phyloP scores from a whole-genome alignment of 371 early-diverging fungal genomes.

The Amoeboradix gromovi region DNA sequence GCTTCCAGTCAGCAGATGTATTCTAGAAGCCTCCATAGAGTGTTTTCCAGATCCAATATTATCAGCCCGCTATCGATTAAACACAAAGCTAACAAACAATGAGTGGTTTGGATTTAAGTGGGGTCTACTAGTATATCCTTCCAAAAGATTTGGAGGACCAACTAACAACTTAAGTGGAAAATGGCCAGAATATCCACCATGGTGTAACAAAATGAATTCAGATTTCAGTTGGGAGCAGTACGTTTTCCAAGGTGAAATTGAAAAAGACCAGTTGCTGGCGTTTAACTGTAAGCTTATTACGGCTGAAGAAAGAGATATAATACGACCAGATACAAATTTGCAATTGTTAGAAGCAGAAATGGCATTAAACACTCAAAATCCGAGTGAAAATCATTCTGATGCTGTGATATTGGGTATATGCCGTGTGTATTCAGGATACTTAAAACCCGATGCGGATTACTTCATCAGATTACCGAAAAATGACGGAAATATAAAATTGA shows the following conservation, averaged over 20 bases:
- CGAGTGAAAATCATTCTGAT: background rate
- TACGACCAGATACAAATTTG: background rate
- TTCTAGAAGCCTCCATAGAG: background rate
- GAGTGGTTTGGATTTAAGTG: background rate
- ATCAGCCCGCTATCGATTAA: background rate
- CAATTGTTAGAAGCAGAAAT: background rate
- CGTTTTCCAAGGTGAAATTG: background rate
- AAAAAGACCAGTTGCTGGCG: background rate
- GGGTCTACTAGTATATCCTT: background rate
- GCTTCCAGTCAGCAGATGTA: background rate
- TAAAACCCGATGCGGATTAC: background rate
- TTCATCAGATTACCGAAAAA: background rate
- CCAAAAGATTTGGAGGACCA: background rate
- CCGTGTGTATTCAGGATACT: background rate
- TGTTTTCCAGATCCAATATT: background rate
- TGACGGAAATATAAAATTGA: background rate
- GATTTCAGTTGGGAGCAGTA: background rate
- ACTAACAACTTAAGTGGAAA: background rate
- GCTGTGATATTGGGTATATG: background rate
- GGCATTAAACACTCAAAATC: background rate
- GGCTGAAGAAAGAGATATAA: background rate
- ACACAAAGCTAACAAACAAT: background rate
- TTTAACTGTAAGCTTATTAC: background rate
- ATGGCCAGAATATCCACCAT: background rate
- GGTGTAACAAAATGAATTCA: background rate